Evolutionary conservation across 352 stramenopile genomes (phyloP).

Genomic region (Detonula confervacea): DNA sequence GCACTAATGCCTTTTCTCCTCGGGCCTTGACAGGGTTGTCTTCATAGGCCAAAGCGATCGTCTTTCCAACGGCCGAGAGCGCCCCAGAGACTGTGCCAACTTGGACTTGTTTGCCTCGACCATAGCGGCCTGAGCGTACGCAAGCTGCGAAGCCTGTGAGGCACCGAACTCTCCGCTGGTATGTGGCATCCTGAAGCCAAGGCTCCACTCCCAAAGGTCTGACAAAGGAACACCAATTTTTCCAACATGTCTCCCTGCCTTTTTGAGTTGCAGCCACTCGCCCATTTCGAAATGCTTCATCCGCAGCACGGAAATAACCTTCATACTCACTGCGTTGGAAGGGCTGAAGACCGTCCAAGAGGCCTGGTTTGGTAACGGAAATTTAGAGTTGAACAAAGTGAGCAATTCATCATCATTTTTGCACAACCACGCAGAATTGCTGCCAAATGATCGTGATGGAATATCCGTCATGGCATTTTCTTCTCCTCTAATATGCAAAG

Average conservation of each 20-base stretch:
- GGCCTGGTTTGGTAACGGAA: slow-evolving; percentile 4
- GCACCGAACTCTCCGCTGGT: background rate
- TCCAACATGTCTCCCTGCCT: slow-evolving; percentile 5
- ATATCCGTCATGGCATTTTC: slow-evolving; percentile 12
- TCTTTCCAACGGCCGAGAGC: slow-evolving; percentile 36
- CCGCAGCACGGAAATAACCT: slow-evolving; percentile 21
- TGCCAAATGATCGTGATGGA: slow-evolving; percentile 16
- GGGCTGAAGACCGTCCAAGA: slow-evolving; percentile 10
- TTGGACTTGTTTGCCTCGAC: background rate
- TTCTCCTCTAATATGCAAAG: slow-evolving; percentile 3
- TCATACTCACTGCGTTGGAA: background rate
- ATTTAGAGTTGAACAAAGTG: slow-evolving; percentile 4
- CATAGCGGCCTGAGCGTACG: background rate
- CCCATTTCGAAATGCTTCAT: slow-evolving; percentile 13
- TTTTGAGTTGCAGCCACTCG: slow-evolving; percentile 23
- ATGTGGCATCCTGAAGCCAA: background rate
- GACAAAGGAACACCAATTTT: background rate
- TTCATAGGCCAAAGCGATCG: slow-evolving; percentile 23
- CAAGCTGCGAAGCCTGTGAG: background rate
- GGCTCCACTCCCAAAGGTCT: background rate
- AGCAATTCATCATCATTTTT: slow-evolving; percentile 16
- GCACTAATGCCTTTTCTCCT: background rate
- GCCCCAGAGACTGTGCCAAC: slow-evolving; percentile 9
- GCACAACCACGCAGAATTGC: slow-evolving; percentile 2
- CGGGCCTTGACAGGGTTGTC: slow-evolving; percentile 14